phyloP scores from a whole-genome alignment of 441 rosid species.

The Arabidopsis hybrid region DNA sequence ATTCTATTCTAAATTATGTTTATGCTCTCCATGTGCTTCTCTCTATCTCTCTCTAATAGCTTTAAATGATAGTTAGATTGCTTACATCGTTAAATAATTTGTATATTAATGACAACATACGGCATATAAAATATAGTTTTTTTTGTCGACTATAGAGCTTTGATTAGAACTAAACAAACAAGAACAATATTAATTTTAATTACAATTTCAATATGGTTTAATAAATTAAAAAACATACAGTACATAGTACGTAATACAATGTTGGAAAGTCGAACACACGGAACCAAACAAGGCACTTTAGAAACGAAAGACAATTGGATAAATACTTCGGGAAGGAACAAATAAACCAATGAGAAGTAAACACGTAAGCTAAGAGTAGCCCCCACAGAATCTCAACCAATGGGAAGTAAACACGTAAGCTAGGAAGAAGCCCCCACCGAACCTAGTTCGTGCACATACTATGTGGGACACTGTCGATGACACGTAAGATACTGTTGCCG shows the following conservation, averaged over 20 bases:
- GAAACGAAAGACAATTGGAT: conserved; percentile 33
- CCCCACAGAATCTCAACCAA: no score
- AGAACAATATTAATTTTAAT: background rate
- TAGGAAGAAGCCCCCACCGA: conserved; percentile 37
- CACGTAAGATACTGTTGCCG: conserved; percentile 53
- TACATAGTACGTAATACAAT: no score
- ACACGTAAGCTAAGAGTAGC: no score
- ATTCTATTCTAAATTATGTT: conserved; percentile 25
- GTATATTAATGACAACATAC: background rate
- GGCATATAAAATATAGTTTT: background rate
- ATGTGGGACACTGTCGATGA: conserved; percentile 43
- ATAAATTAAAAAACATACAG: background rate
- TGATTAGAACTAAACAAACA: background rate
- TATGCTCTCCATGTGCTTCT: conserved; percentile 44
- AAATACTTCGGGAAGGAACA: conserved; percentile 21
- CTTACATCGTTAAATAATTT: background rate
- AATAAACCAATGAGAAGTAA: conserved; percentile 16
- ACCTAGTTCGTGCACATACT: conserved; percentile 40
- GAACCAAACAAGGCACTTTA: conserved; percentile 23
- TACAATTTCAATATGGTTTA: background rate
- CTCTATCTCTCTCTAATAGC: background rate
- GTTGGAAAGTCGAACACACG: conserved; percentile 4
- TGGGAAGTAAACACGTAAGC: conserved; percentile 34
- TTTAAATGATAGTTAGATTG: background rate
- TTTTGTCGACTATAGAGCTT: no score